Evolutionary conservation across 2,329 filamentous ascomycete genomes (phyloP).

Genomic region (Verticillium albo-atrum): DNA sequence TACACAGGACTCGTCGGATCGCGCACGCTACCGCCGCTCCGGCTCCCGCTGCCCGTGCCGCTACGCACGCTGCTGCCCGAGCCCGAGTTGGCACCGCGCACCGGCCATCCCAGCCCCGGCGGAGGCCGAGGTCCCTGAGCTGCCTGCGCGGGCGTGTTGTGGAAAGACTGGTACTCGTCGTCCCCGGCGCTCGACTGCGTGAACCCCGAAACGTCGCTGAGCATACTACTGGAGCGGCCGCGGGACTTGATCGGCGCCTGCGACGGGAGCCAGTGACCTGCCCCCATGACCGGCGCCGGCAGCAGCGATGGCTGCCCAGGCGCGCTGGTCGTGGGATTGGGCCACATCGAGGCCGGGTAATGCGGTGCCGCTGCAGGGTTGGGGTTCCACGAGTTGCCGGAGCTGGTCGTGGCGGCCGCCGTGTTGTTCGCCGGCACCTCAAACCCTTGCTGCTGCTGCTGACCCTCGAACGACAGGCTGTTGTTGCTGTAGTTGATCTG

Average conservation of each 20-base stretch:
- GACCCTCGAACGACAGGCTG: constrained; percentile 11
- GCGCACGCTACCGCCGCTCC: constrained; percentile 40
- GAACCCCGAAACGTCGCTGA: constrained; percentile 63
- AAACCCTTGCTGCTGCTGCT: neutral
- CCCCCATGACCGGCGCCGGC: neutral
- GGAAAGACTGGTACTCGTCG: constrained; percentile 24
- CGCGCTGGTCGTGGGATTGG: constrained; percentile 12
- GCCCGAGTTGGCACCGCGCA: constrained; percentile 8
- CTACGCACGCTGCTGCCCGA: constrained; percentile 23
- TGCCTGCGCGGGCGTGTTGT: constrained; percentile 14
- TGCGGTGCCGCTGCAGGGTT: constrained; percentile 27
- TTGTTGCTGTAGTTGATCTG: constrained; percentile 26
- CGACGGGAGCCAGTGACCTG: constrained; percentile 1
- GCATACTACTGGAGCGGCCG: constrained; percentile 62
- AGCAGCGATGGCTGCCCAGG: neutral
- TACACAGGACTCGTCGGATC: constrained; percentile 48
- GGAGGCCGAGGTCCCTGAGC: constrained; percentile 13
- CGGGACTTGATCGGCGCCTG: constrained; percentile 32
- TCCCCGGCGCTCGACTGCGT: constrained; percentile 57
- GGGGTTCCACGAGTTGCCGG: constrained; percentile 25
- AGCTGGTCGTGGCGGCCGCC: constrained; percentile 1
- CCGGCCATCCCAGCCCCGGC: constrained; percentile 12
- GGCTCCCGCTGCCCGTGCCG: constrained; percentile 40
- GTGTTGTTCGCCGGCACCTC: neutral
- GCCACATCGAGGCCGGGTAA: constrained; percentile 31